Base-by-base conservation (phyloP, 2,329 filamentous ascomycete species). In the Alternaria rosae region DNA sequence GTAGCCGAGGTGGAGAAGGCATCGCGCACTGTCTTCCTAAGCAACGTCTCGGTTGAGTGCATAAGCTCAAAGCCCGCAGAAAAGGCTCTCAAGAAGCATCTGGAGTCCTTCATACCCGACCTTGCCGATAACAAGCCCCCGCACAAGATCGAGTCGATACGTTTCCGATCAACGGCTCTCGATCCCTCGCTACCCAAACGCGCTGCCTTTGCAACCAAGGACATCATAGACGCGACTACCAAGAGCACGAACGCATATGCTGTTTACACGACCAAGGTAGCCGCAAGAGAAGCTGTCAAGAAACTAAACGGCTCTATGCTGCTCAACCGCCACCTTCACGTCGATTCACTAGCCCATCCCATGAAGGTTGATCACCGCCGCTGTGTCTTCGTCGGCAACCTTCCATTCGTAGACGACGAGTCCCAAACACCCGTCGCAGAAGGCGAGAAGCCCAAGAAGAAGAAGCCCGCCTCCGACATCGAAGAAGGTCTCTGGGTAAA, bases 371-470 rank as follows among this genome's bases (percentile, higher is more conserved):
- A 97, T 76, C 89, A 97, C 79, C 89, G 91, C 61, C 91, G 94
- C 57, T 99, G 95, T 79, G 90, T 99, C 15, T 99, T 99, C 75
- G 92, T 99, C 25, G 95, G 95, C 48, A 99, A 99, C 76, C 86
- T 99, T 1, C 93, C 93, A 52, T 99, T 99, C 73, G 92, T 99
- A 15, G 94, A 97, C 73, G 93, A 97, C 69, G 94, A 97, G 81
- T 91, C 87, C 41, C 85, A 91, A 53, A 81, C 91, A 21, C 87
- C 84, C 45, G 81, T 81, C 52, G 85, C 89, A 32, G 88, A 88
- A 42, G 89, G 87, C 53, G 87, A 89, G 73, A 92, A 92, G 35
- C 50, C 61, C 15, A 72, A 71, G 41, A 92, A 92, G 80, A 88
- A 86, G 69, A 92, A 91, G 75, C 84, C 87, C 9, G 92, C 93